Base-by-base conservation (phyloP, 768 basidiomycete species). In the Xerocomus brunneocitrinus region DNA sequence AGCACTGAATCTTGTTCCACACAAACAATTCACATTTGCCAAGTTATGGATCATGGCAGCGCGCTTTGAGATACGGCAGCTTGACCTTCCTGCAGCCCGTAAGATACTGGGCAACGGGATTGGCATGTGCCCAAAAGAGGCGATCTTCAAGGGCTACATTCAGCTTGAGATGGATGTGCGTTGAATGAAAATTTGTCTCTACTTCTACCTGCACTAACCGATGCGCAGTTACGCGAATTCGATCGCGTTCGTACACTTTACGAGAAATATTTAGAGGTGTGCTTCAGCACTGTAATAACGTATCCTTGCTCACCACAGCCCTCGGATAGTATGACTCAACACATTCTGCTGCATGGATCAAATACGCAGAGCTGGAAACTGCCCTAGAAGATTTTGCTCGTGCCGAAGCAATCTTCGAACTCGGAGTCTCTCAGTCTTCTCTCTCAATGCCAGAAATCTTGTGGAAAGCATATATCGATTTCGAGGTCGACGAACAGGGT, bases 391-490 rank as follows among this genome's bases (percentile, higher is more conserved):
- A 98, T 69, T 85, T 87, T 66, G 76, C 83, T 24, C 92, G 95
- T 35, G 89, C 92, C 2, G 87, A 95, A 13, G 94, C 87, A 5
- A 93, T 98, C 64, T 98, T 92, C 72, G 94, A 97, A 70, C 84
- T 98, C 22, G 95, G 89, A 6, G 80, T 91, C 24, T 78, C 85
- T 7, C 95, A 97, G 64, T 73, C 82, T 0, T 82, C 87, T 14
- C 76, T 98, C 34, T 91, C 94, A 46, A 95, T 95, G 93, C 95
- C 95, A 3, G 95, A 98, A 67, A 73, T 93, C 6, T 74, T 94
- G 8, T 92, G 90, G 90, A 94, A 95, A 68, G 90, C 92, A 5
- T 98, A 92, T 70, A 91, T 98, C 72, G 95, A 98, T 70, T 97
- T 97, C 61, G 95, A 98, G 72, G 84, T 87, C 52, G 89, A 91